These are phyloP conservation scores for Marasmius sp. DNA, from an alignment of 1,284 basidiomycete genomes.

Conservation along the genomic window DNA sequence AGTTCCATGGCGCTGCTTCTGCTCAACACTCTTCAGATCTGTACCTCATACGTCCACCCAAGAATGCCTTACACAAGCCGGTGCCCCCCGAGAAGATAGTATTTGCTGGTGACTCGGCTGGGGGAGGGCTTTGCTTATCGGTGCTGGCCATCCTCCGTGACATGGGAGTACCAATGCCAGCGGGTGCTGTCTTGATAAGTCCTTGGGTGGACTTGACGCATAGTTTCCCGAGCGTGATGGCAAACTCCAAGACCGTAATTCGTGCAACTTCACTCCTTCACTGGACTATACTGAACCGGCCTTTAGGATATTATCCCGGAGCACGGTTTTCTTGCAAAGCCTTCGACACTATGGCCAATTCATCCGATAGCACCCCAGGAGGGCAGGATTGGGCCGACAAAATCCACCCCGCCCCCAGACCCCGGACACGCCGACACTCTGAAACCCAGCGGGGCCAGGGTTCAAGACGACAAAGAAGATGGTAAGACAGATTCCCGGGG, in stretches of 20 bases:
- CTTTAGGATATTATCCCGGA: constrained; percentile 64
- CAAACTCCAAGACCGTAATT: constrained; percentile 67
- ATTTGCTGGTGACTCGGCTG: constrained; percentile 84
- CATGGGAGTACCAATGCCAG: constrained; percentile 69
- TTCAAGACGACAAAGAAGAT: constrained; percentile 25
- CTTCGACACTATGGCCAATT: constrained; percentile 56
- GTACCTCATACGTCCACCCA: constrained; percentile 79
- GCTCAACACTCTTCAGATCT: constrained; percentile 49
- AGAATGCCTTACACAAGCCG: constrained; percentile 64
- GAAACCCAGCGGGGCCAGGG: constrained; percentile 31
- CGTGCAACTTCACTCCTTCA: constrained; percentile 19
- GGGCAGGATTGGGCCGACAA: constrained; percentile 38
- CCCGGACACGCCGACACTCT: constrained; percentile 54
- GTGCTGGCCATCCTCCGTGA: constrained; percentile 78
- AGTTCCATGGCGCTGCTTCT: not conserved
- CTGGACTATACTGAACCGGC: constrained; percentile 30
- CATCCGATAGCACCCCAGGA: constrained; percentile 35
- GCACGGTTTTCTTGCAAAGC: constrained; percentile 61
- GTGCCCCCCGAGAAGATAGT: constrained; percentile 76
- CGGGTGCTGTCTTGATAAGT: constrained; percentile 75
- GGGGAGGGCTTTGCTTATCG: constrained; percentile 71
- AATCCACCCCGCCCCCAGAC: constrained; percentile 43
- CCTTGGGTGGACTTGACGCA: constrained; percentile 88
- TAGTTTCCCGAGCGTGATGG: constrained; percentile 78
- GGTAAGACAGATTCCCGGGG: constrained; percentile 12